Evolutionary conservation across 495 filamentous ascomycete species (phyloP).

Genomic region (Antarctomyces pellizariae): DNA sequence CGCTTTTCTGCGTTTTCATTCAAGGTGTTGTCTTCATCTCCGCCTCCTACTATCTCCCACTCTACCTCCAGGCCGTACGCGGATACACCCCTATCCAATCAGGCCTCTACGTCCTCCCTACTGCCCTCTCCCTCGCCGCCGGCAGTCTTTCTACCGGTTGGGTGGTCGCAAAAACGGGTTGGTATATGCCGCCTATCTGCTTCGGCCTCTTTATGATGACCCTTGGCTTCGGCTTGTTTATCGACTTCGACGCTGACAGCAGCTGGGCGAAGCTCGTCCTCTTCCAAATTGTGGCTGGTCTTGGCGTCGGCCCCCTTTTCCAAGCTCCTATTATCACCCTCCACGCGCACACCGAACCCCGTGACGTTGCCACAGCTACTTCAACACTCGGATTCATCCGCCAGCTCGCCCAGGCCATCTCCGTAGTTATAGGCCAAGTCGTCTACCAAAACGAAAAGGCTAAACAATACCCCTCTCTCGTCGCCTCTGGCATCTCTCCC

Average conservation of each 20-base stretch:
- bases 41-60: conserved; percentile 49
- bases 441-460: conserved; percentile 37
- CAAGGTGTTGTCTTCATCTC: conserved; percentile 57
- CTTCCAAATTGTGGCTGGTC: conserved; percentile 40
- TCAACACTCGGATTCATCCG: conserved; percentile 41
- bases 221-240: conserved; percentile 40
- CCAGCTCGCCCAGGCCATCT: conserved; percentile 37
- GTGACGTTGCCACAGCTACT: conserved; percentile 43
- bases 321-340: conserved; percentile 60
- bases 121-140: conserved; percentile 44
- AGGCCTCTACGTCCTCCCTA: conserved; percentile 60
- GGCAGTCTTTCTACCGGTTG: conserved; percentile 39
- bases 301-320: conserved; percentile 44
- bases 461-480: conserved; percentile 18
- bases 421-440: conserved; percentile 43
- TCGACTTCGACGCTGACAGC: conserved; percentile 25
- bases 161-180: conserved; percentile 50
- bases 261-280: conserved; percentile 35
- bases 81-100: conserved; percentile 47
- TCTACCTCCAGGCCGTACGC: conserved; percentile 60
- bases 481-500: conserved; percentile 7
- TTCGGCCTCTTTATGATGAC: conserved; percentile 31
- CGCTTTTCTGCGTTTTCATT: conserved; percentile 31
- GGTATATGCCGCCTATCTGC: conserved; percentile 28
- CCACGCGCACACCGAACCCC: conserved; percentile 36